A percentile compares a stretch with the other conserved stretches of the same genome.
These are phyloP conservation scores for Cucurbita pepo DNA, from an alignment of 306 rosid species.

Conservation along the genomic window DNA sequence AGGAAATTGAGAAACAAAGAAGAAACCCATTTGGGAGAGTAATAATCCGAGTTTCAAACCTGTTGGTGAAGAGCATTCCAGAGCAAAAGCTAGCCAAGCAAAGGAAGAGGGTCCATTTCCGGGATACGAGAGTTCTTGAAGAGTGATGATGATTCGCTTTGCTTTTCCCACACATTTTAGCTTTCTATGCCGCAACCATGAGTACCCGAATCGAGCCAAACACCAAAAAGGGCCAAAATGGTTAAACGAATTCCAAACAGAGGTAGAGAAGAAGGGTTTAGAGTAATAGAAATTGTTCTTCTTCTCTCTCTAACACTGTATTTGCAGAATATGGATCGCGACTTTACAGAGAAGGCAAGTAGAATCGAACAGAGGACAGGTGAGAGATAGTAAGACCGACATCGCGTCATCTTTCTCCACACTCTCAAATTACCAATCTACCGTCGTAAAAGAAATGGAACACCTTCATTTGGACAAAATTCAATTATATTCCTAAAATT, in stretches of 20 bases:
- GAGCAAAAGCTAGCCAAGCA: conserved; percentile 77
- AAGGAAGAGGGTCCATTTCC: conserved; percentile 63
- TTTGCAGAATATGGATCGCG: conserved; percentile 7
- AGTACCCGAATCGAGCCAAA: conserved; percentile 8
- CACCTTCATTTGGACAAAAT: too few species aligned
- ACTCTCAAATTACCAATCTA: conserved; percentile 33
- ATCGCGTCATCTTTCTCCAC: conserved; percentile 31
- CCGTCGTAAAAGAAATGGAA: not conserved
- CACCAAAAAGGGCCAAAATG: not conserved
- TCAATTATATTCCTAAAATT: too few species aligned
- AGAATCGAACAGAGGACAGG: conserved; percentile 30
- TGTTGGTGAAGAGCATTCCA: conserved; percentile 79
- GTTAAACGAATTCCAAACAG: conserved; percentile 1
- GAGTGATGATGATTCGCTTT: conserved; percentile 40
- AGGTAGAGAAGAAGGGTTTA: conserved; percentile 6
- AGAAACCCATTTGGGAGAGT: not conserved
- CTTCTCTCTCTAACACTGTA: conserved; percentile 9
- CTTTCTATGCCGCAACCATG: not conserved
- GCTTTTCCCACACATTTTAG: conserved; percentile 65
- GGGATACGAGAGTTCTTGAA: conserved; percentile 37
- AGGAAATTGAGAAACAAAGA: not conserved
- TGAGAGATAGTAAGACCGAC: conserved; percentile 43
- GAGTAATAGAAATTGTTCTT: not conserved
- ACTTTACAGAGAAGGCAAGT: conserved; percentile 53
- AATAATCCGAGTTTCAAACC: conserved; percentile 22